A percentile compares a stretch with the other conserved stretches of the same genome.
Conservation (phyloP, 164 flowering plant species). For the Santalum album region DNA sequence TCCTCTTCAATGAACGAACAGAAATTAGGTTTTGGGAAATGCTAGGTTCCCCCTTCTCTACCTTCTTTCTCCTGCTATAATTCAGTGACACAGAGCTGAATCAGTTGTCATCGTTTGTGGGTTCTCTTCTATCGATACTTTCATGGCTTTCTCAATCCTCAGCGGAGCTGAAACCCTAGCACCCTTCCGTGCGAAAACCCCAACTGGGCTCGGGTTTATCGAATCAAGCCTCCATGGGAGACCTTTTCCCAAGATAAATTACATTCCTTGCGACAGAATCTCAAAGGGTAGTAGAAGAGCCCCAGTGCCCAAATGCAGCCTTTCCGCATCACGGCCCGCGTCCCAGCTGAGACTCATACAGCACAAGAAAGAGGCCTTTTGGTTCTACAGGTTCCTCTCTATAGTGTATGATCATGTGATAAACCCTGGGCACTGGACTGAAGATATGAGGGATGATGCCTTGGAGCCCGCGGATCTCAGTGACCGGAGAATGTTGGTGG, state of each 20-base stretch:
- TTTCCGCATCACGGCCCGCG: slow-evolving; percentile 47
- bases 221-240: neutral
- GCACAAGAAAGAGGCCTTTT: slow-evolving; percentile 70
- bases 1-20: too few species aligned
- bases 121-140: neutral
- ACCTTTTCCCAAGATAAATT: neutral
- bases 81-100: too few species aligned
- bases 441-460: slow-evolving; percentile 79
- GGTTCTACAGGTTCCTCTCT: slow-evolving; percentile 70
- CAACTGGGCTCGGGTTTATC: neutral
- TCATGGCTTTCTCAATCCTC: neutral
- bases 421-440: slow-evolving; percentile 81
- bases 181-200: neutral
- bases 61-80: too few species aligned
- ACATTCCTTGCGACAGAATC: neutral
- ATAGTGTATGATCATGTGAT: slow-evolving; percentile 62
- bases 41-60: too few species aligned
- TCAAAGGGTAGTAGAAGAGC: slow-evolving; percentile 13
- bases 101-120: too few species aligned
- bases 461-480: slow-evolving; percentile 59
- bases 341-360: slow-evolving; percentile 70
- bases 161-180: neutral
- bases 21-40: too few species aligned
- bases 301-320: slow-evolving; percentile 29
- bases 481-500: slow-evolving; percentile 42